phyloP scores from a whole-genome alignment of 176 grass and related monocot species.

The Oryza rufipogon region DNA sequence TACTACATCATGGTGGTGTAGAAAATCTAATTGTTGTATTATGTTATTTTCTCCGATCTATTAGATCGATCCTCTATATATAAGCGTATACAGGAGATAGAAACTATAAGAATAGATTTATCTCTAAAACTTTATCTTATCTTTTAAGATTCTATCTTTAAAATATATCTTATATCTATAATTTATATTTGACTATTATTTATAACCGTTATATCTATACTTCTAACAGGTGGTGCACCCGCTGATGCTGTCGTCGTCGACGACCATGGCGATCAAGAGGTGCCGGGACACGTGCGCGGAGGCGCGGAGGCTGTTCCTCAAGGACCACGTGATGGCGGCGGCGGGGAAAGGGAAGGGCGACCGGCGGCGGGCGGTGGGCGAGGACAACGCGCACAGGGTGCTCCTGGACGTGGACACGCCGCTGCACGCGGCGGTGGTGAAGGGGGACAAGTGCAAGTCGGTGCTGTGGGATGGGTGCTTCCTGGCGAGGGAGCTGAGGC shows the following conservation, averaged over 20 bases:
- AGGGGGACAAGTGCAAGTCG: slow-evolving; percentile 32
- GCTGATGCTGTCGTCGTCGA: neutral
- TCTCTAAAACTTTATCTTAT: too few species aligned
- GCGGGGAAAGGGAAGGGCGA: too few species aligned
- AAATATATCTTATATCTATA: too few species aligned
- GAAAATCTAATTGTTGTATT: too few species aligned
- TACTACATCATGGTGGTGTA: slow-evolving; percentile 21
- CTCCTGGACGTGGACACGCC: neutral
- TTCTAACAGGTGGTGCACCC: slow-evolving; percentile 11
- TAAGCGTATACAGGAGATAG: too few species aligned
- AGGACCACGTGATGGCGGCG: neutral
- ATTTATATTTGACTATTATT: too few species aligned
- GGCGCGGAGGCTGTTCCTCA: neutral
- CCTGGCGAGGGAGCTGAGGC: neutral
- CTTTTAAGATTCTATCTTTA: too few species aligned
- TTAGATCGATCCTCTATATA: too few species aligned
- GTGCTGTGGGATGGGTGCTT: slow-evolving; percentile 25
- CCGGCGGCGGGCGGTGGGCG: neutral
- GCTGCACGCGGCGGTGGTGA: neutral
- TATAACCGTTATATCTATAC: too few species aligned
- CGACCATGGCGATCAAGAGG: slow-evolving; percentile 11
- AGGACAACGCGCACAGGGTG: neutral
- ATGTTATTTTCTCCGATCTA: too few species aligned
- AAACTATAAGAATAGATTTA: too few species aligned
- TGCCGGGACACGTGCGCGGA: neutral